Base-by-base conservation (phyloP, 1,139 yeast genomes). In the Saccharomyces uvarum region DNA sequence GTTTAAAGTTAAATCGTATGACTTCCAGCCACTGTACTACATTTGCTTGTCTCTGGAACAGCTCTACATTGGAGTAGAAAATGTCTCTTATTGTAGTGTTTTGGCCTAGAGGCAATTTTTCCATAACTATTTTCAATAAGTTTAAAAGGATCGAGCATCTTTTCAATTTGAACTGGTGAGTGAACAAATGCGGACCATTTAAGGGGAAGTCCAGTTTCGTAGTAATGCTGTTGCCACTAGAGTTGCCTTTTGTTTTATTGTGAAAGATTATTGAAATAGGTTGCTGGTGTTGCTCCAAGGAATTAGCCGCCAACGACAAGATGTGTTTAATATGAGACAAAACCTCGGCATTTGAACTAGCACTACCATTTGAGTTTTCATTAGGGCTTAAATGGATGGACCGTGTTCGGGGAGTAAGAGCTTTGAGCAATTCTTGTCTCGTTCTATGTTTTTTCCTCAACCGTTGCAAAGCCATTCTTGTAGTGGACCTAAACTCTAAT, bases 41-140 rank as follows among this genome's bases (percentile, higher is more conserved):
- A 14, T 52, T 56, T 14, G 48, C 41, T 56, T 70, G 74, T 5
- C 53, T 57, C 3, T 58, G 52, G 47, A 58, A 71, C 2, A 70
- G 58, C 33, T 67, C 64, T 0, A 69, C 71, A 53, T 71, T 71
- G 11, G 65, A 61, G 54, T 71, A 71, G 50, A 58, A 71, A 27
- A 71, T 58, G 54, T 70, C 73, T 50, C 75, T 60, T 9, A 66
- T 57, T 1, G 74, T 70, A 16, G 66, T 60, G 0, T 55, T 53
- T 33, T 57, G 57, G 4, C 56, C 50, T 1, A 33, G 47, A 9
- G 46, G 26, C 21, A 57, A 42, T 32, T 56, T 52, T 4, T 48
- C 46, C 11, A 51, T 49, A 13, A 65, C 55, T 6, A 58, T 54
- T 6, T 53, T 53, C 32, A 65, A 47, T 29, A 66, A 41, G 19